Evolutionary conservation across 768 basidiomycete genomes (phyloP).

Genomic region (Podaxis sp.): DNA sequence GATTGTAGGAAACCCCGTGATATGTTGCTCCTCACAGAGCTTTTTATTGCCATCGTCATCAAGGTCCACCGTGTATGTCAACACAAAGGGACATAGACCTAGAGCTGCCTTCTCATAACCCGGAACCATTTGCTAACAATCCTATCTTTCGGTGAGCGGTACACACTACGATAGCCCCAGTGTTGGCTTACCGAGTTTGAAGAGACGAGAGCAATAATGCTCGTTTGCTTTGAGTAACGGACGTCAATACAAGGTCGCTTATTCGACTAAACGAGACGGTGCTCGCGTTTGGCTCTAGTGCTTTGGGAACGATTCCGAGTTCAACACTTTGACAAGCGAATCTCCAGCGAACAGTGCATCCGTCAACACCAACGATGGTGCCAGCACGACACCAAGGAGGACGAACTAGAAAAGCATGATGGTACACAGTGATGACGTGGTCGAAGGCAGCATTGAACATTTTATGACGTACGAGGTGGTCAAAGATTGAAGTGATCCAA

Average conservation of each 20-base stretch:
- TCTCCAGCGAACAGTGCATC: constrained; percentile 37
- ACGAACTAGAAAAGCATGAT: constrained; percentile 2
- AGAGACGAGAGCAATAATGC: constrained; percentile 85
- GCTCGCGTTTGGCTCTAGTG: constrained; percentile 74
- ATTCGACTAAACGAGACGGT: not conserved
- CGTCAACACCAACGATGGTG: constrained; percentile 50
- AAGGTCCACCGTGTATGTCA: constrained; percentile 88
- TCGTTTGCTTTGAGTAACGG: constrained; percentile 51
- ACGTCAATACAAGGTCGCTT: not conserved
- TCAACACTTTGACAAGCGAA: constrained; percentile 69
- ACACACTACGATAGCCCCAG: not conserved
- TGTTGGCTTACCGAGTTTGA: constrained; percentile 75
- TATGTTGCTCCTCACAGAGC: constrained; percentile 77
- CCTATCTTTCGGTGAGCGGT: constrained; percentile 38
- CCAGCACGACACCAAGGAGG: constrained; percentile 21
- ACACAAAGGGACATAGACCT: constrained; percentile 76
- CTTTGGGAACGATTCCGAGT: constrained; percentile 63
- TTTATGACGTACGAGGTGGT: not conserved
- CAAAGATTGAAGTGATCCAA: not conserved
- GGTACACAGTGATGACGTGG: not conserved
- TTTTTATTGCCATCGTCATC: constrained; percentile 77
- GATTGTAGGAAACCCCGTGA: constrained; percentile 90
- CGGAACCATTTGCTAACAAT: constrained; percentile 82
- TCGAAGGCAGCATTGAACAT: not conserved
- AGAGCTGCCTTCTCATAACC: constrained; percentile 82